Evolutionary conservation across 2,329 filamentous ascomycete species (phyloP).

Genomic region (Dactylellina parvicollis): DNA sequence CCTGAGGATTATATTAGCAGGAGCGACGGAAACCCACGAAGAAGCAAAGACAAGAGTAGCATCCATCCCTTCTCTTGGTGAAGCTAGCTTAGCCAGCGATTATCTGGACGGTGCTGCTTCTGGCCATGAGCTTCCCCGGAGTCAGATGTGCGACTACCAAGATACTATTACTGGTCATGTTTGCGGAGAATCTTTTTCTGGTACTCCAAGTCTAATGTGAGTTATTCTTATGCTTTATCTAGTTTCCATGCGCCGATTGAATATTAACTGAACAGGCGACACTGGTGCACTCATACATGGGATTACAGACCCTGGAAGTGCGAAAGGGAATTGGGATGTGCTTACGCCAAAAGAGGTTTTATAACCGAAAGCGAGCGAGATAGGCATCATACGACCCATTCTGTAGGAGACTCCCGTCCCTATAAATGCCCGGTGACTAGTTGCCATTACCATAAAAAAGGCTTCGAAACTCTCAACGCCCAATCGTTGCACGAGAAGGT

Average conservation of each 20-base stretch:
- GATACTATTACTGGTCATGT: conserved; percentile 36
- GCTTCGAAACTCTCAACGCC: conserved; percentile 46
- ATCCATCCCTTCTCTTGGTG: neutral
- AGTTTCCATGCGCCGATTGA: neutral
- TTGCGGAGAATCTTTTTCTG: conserved; percentile 40
- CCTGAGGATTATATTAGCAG: conserved; percentile 31
- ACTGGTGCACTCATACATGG: conserved; percentile 51
- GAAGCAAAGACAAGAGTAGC: conserved; percentile 28
- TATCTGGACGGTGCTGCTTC: conserved; percentile 11
- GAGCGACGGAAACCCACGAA: conserved; percentile 37
- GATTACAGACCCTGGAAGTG: conserved; percentile 46
- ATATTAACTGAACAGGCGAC: conserved; percentile 22
- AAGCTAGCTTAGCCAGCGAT: neutral
- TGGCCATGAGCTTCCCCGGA: conserved; percentile 15
- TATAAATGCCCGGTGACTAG: conserved; percentile 46
- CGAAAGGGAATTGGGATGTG: conserved; percentile 31
- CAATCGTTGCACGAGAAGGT: conserved; percentile 42
- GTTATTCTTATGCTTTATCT: neutral
- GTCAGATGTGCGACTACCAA: conserved; percentile 51
- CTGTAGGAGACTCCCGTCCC: conserved; percentile 19
- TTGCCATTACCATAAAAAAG: conserved; percentile 51
- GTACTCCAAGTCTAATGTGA: conserved; percentile 22
- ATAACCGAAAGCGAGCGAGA: conserved; percentile 46
- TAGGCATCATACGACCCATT: conserved; percentile 33
- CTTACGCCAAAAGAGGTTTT: conserved; percentile 39